These are phyloP conservation scores for Petasospora rhodanensis DNA, from an alignment of 1,139 yeast genomes.

Conservation along the genomic window DNA sequence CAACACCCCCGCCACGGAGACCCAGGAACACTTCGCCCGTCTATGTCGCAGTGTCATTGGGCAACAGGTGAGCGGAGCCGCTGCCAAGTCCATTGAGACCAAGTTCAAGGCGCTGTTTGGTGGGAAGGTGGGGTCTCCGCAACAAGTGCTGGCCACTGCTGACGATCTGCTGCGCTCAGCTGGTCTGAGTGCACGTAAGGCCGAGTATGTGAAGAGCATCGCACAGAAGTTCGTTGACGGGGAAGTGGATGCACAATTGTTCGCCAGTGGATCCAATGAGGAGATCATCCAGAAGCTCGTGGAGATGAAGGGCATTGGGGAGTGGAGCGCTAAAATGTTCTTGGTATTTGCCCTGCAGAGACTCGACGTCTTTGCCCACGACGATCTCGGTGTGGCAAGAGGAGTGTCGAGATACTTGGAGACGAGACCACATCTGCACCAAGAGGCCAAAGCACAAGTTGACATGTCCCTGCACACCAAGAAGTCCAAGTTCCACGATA, in stretches of 20 bases:
- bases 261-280: slow-evolving; percentile 32
- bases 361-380: slow-evolving; percentile 67
- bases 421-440: slow-evolving; percentile 48
- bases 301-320: slow-evolving; percentile 74
- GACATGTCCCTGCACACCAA: slow-evolving; percentile 17
- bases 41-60: slow-evolving; percentile 53
- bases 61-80: slow-evolving; percentile 84
- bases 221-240: slow-evolving; percentile 50
- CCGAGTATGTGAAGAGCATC: slow-evolving; percentile 57
- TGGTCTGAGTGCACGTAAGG: slow-evolving; percentile 72
- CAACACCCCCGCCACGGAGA: slow-evolving; percentile 14
- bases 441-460: slow-evolving; percentile 35
- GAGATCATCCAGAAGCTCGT: slow-evolving; percentile 55
- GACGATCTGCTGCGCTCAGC: slow-evolving; percentile 66
- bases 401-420: slow-evolving; percentile 66
- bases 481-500: slow-evolving; percentile 30
- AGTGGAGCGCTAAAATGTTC: slow-evolving; percentile 93
- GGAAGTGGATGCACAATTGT: slow-evolving; percentile 40
- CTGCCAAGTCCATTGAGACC: slow-evolving; percentile 61
- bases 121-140: slow-evolving; percentile 43
- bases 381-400: slow-evolving; percentile 81
- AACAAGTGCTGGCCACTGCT: slow-evolving; percentile 36
- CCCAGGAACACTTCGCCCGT: slow-evolving; percentile 37
- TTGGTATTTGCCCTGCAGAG: slow-evolving; percentile 63
- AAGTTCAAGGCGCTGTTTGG: slow-evolving; percentile 42